Conservation (phyloP, 768 basidiomycete species). For the Hericium erinaceus region DNA sequence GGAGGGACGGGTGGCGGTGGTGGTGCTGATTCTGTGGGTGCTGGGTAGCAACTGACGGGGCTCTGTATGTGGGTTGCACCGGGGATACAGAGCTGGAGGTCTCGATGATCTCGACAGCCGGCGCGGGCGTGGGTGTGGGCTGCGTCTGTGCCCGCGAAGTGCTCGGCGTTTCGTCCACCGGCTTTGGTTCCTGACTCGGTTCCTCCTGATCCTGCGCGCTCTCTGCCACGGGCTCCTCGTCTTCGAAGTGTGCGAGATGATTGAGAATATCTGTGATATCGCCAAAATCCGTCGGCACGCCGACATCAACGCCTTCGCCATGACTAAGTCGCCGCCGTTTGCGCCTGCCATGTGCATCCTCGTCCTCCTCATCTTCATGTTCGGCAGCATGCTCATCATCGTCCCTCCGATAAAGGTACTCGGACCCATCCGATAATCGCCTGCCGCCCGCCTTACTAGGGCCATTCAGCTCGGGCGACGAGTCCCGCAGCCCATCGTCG, state of each 20-base stretch:
- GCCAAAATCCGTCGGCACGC: conserved; percentile 49
- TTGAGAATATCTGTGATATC: conserved; percentile 75
- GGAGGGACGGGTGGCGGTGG: conserved; percentile 1
- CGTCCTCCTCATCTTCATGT: conserved; percentile 23
- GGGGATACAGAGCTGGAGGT: not conserved
- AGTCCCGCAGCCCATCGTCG: conserved; percentile 26
- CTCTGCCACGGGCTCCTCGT: conserved; percentile 24
- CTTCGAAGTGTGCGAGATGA: conserved; percentile 65
- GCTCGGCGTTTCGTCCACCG: conserved; percentile 4
- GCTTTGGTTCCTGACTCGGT: conserved; percentile 7
- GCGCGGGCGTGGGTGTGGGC: not conserved
- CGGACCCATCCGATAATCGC: conserved; percentile 18
- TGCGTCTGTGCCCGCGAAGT: not conserved
- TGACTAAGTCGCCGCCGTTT: conserved; percentile 16
- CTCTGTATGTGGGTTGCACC: not conserved
- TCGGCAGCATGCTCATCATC: conserved; percentile 5
- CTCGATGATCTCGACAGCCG: not conserved
- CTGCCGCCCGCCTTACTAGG: not conserved
- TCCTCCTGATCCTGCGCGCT: conserved; percentile 1
- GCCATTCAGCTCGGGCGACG: conserved; percentile 3
- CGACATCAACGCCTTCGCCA: conserved; percentile 20
- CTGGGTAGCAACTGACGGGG: not conserved
- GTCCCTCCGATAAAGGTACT: conserved; percentile 26
- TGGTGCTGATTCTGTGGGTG: conserved; percentile 5
- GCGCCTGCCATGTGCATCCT: conserved; percentile 5